Evolutionary conservation across 2,329 filamentous ascomycete species (phyloP).

Genomic region (Phoma sp.): DNA sequence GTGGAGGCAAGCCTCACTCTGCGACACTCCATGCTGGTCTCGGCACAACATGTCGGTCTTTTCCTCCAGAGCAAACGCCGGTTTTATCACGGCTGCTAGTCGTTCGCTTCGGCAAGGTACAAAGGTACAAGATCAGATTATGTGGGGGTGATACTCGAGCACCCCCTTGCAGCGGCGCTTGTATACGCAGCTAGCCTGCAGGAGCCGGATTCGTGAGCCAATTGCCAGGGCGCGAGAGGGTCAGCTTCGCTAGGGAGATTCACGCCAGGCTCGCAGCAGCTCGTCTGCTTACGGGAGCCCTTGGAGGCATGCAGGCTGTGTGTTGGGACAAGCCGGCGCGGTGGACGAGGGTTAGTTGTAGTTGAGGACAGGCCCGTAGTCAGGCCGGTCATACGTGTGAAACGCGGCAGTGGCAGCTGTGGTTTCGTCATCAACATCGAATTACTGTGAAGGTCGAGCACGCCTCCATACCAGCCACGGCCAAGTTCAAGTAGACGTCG

Average conservation of each 20-base stretch:
- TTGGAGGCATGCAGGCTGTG: constrained; percentile 14
- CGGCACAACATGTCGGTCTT: not conserved
- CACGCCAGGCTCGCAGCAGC: constrained; percentile 15
- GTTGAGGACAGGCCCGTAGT: constrained; percentile 18
- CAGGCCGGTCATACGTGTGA: constrained; percentile 33
- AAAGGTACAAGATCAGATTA: constrained; percentile 37
- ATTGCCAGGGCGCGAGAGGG: constrained; percentile 27
- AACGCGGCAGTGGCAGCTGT: constrained; percentile 34
- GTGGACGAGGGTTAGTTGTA: not conserved
- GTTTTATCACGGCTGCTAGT: constrained; percentile 34
- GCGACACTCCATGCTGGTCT: constrained; percentile 5
- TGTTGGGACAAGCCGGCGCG: constrained; percentile 18
- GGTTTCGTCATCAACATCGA: constrained; percentile 20
- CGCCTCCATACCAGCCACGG: constrained; percentile 18
- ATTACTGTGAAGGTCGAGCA: constrained; percentile 14
- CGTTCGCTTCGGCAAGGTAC: constrained; percentile 51
- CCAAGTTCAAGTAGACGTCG: constrained; percentile 5
- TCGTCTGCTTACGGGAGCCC: constrained; percentile 28
- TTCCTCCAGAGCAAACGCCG: constrained; percentile 11
- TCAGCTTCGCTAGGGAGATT: constrained; percentile 23
- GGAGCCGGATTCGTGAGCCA: constrained; percentile 32
- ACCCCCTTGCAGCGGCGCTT: constrained; percentile 47
- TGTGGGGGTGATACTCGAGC: constrained; percentile 43
- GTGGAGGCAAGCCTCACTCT: constrained; percentile 17
- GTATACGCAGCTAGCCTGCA: constrained; percentile 35